Percentiles rank a stretch among this genome's conserved stretches.
Evolutionary conservation across 768 basidiomycete genomes (phyloP).

Genomic region (Agrocybe pediades): DNA sequence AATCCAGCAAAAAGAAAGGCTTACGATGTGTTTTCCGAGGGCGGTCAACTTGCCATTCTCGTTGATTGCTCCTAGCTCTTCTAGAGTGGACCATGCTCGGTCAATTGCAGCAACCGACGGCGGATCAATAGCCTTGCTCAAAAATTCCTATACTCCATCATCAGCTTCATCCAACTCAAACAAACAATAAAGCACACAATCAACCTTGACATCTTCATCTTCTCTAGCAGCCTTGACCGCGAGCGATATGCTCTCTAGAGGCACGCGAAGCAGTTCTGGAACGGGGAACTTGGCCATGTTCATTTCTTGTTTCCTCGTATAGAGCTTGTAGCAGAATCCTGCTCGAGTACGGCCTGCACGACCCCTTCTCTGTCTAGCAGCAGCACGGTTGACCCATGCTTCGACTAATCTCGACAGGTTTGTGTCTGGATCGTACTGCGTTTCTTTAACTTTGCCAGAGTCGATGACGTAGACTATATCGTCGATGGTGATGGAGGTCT

Average conservation of each 20-base stretch:
- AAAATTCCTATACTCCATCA: slow-evolving; percentile 48
- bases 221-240: slow-evolving; percentile 81
- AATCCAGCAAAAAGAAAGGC: slow-evolving; percentile 12
- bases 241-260: slow-evolving; percentile 80
- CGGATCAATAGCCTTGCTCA: slow-evolving; percentile 80
- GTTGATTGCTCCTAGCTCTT: slow-evolving; percentile 79
- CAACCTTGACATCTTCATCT: slow-evolving; percentile 75
- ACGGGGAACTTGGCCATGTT: slow-evolving; percentile 72
- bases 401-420: slow-evolving; percentile 80
- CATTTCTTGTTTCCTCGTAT: slow-evolving; percentile 70
- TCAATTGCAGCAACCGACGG: slow-evolving; percentile 78
- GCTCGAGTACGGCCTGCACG: slow-evolving; percentile 87
- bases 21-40: slow-evolving; percentile 78
- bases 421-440: slow-evolving; percentile 66
- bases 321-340: slow-evolving; percentile 87
- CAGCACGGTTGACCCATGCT: slow-evolving; percentile 76
- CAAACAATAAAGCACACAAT: slow-evolving; percentile 10
- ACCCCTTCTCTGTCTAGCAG: slow-evolving; percentile 82
- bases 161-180: background rate
- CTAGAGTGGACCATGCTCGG: slow-evolving; percentile 69
- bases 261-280: slow-evolving; percentile 88
- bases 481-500: slow-evolving; percentile 92
- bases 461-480: slow-evolving; percentile 88
- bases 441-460: slow-evolving; percentile 85
- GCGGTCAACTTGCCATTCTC: slow-evolving; percentile 69